These are phyloP conservation scores for Dactylonectria estremocensis DNA, from an alignment of 2,329 filamentous ascomycete species.

Conservation along the genomic window DNA sequence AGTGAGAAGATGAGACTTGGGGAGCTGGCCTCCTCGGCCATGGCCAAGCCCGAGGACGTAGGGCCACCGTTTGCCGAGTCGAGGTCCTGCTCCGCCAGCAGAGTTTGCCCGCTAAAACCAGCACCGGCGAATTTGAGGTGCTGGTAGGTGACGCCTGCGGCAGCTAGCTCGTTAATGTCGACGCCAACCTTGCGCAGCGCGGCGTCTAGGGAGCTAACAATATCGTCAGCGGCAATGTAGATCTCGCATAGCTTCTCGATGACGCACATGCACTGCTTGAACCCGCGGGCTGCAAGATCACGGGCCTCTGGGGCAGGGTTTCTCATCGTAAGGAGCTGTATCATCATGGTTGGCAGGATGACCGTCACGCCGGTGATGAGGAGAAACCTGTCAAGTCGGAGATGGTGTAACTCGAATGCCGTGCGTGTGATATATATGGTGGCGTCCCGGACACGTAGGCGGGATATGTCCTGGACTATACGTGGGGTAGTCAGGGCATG, in stretches of 20 bases:
- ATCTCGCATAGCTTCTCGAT: conserved; percentile 89
- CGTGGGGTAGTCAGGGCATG: conserved; percentile 69
- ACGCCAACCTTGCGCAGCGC: conserved; percentile 90
- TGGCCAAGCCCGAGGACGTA: too few species aligned
- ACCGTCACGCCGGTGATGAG: conserved; percentile 93
- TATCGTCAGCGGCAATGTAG: conserved; percentile 95
- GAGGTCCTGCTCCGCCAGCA: conserved; percentile 67
- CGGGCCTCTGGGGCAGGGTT: conserved; percentile 81
- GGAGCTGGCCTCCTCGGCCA: neutral
- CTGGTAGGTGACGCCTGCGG: conserved; percentile 53
- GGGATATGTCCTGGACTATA: conserved; percentile 85
- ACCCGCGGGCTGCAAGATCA: conserved; percentile 81
- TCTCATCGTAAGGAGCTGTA: conserved; percentile 93
- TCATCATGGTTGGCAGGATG: conserved; percentile 91
- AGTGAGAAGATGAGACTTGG: conserved; percentile 50
- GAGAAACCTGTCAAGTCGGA: conserved; percentile 82
- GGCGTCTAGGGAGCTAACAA: conserved; percentile 92
- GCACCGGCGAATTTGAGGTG: conserved; percentile 44
- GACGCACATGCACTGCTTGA: conserved; percentile 92
- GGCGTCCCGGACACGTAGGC: conserved; percentile 85
- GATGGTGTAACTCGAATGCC: conserved; percentile 80
- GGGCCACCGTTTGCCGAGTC: conserved; percentile 56
- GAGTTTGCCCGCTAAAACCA: conserved; percentile 61
- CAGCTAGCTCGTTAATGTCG: conserved; percentile 67
- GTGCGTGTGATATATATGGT: conserved; percentile 89